Percentiles rank a stretch among this genome's conserved stretches.
These are phyloP conservation scores for Discostella stelligera DNA, from an alignment of 352 stramenopile genomes.

Conservation along the genomic window DNA sequence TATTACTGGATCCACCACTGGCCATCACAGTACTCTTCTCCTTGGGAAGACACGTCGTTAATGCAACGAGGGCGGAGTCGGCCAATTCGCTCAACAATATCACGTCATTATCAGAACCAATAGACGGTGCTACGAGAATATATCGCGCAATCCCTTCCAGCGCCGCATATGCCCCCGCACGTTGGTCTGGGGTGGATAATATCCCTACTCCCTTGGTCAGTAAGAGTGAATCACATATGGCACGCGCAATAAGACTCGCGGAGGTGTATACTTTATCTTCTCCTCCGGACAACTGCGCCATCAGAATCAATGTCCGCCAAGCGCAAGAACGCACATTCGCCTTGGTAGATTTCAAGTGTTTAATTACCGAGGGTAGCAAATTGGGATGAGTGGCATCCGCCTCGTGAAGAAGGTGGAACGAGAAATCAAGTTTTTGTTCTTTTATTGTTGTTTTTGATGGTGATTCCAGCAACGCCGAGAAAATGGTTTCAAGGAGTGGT, in stretches of 20 bases:
- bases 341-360: conserved; percentile 61
- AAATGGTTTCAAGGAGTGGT: conserved; percentile 34
- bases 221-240: conserved; percentile 28
- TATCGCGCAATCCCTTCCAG: conserved; percentile 38
- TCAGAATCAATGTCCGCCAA: conserved; percentile 33
- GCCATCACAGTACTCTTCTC: conserved; percentile 25
- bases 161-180: conserved; percentile 44
- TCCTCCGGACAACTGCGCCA: conserved; percentile 15
- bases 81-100: conserved; percentile 18
- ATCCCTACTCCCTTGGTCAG: neutral
- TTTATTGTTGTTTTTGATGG: neutral
- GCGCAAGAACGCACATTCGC: conserved; percentile 36
- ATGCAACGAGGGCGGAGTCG: conserved; percentile 33
- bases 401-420: conserved; percentile 5
- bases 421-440: conserved; percentile 11
- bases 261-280: neutral
- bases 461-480: conserved; percentile 7
- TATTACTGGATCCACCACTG: conserved; percentile 1
- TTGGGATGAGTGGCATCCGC: conserved; percentile 14
- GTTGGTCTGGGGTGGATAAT: conserved; percentile 41
- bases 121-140: neutral
- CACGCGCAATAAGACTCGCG: conserved; percentile 10
- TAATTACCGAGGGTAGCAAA: conserved; percentile 41
- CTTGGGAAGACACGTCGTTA: conserved; percentile 37
- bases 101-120: neutral